phyloP scores from a whole-genome alignment of 306 rosid species.

The Trichosanthes cucumerina region DNA sequence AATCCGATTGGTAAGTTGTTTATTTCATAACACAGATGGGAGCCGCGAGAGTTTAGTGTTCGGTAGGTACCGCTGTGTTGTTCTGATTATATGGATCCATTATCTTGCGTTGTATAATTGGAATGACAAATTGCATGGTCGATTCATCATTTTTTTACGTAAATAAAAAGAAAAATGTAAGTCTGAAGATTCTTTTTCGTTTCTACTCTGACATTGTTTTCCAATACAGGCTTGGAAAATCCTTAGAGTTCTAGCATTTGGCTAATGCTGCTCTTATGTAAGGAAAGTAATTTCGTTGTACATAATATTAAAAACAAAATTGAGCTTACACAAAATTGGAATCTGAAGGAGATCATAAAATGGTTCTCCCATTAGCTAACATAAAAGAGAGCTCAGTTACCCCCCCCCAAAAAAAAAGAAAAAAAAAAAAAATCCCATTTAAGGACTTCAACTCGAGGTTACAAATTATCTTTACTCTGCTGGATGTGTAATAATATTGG shows the following conservation, averaged over 20 bases:
- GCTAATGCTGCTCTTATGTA: neutral
- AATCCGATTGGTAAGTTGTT: conserved; percentile 7
- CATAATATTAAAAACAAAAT: neutral
- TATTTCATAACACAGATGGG: conserved; percentile 3
- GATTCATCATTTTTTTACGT: conserved; percentile 76
- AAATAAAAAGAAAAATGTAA: conserved; percentile 43
- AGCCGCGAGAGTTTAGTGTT: conserved; percentile 15
- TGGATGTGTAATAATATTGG: neutral
- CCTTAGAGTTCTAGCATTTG: neutral
- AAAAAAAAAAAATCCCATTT: no score
- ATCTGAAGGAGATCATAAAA: no score
- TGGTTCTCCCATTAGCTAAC: no score
- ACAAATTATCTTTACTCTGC: neutral
- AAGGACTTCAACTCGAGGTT: no score
- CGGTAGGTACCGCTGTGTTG: conserved; percentile 59
- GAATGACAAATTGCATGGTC: conserved; percentile 58
- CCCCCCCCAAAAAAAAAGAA: no score
- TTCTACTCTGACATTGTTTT: neutral
- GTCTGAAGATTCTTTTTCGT: neutral
- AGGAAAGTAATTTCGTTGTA: neutral
- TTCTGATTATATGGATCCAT: conserved; percentile 49
- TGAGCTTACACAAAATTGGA: neutral
- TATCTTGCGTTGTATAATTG: conserved; percentile 55
- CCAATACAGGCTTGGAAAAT: neutral
- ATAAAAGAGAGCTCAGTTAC: no score